Evolutionary conservation across 306 rosid genomes (phyloP), one percentile per base, ranked within the genome.

Genomic region (Fagus sylvatica): DNA sequence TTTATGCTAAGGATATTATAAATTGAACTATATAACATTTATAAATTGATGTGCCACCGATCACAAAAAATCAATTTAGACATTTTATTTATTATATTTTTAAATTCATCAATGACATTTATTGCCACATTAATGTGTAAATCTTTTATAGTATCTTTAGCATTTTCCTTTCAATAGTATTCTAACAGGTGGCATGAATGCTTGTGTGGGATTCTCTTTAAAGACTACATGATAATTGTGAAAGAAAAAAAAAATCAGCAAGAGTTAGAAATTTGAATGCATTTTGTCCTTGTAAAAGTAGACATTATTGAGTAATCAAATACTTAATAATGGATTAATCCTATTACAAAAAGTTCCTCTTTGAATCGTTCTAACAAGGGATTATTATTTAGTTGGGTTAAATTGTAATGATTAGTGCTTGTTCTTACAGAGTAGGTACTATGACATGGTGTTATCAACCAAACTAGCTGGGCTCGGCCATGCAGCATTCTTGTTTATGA

Each of bases 381-480:
- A 61, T 7, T 16, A 37, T 36, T 2, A 37, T 65, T 39, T 30
- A 37, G 5, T 17, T 16, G 46, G 1, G 28, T 17, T 39, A 16
- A 32, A 32, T 22, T 22, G 28, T 46, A 46, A 46, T 46, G 51
- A 46, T 2, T 46, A 46, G 51, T 46, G 51, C 51, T 83, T 71
- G 33, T 79, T 80, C 17, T 73, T 73, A 46, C 97, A 94, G 98
- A 53, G 8, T 60, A 90, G 98, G 88, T 94, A 92, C 84, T 94
- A 94, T 79, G 98, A 92, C 81, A 94, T 94, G 98, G 84, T 94
- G 22, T 87, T 94, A 80, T 89, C 95, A 76, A 90, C 97, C 43
- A 94, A 84, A 84, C 87, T 92, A 74, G 98, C 97, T 67, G 98
- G 97, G 55, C 41, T 92, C 15, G 97, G 98, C 51, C 98, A 94